Conservation (phyloP, 805 yeast genomes). For the Teunomyces funiuensis region DNA sequence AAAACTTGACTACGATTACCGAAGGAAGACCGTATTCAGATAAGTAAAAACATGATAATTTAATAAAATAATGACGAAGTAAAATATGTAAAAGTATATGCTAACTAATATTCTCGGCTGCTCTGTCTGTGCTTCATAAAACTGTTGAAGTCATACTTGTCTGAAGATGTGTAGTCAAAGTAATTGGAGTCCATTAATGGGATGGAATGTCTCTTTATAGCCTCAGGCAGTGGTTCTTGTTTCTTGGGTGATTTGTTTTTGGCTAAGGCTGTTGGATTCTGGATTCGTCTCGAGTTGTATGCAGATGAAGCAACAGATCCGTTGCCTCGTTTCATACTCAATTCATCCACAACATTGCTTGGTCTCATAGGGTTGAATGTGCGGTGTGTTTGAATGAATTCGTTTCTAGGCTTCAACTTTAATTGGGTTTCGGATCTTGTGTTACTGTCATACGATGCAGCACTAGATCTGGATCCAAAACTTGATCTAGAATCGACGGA, state of each 20-base stretch:
- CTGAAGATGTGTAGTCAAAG: constrained; percentile 33
- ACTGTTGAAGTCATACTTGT: constrained; percentile 37
- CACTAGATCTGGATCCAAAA: constrained; percentile 11
- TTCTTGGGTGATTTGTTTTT: not conserved
- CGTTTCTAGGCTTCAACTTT: constrained; percentile 6
- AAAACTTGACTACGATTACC: constrained; percentile 1
- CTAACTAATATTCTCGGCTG: not conserved
- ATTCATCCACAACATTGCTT: not conserved
- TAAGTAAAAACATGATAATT: not conserved
- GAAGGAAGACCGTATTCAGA: not conserved
- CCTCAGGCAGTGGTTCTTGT: not conserved
- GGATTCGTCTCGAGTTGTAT: constrained; percentile 22
- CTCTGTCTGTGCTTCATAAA: constrained; percentile 29
- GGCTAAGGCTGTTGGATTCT: constrained; percentile 11
- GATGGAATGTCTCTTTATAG: constrained; percentile 10
- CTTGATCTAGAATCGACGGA: constrained; percentile 19
- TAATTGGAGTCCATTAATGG: constrained; percentile 23
- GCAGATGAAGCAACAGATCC: constrained; percentile 9
- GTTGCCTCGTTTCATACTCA: constrained; percentile 5
- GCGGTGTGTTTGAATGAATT: constrained; percentile 1
- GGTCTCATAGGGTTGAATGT: constrained; percentile 3
- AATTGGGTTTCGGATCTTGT: constrained; percentile 21
- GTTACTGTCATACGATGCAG: constrained; percentile 21
- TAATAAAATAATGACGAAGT: not conserved
- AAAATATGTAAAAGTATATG: not conserved